phyloP scores from a whole-genome alignment of 192 early-diverging fungal genomes.

The Coemansia sp. region DNA sequence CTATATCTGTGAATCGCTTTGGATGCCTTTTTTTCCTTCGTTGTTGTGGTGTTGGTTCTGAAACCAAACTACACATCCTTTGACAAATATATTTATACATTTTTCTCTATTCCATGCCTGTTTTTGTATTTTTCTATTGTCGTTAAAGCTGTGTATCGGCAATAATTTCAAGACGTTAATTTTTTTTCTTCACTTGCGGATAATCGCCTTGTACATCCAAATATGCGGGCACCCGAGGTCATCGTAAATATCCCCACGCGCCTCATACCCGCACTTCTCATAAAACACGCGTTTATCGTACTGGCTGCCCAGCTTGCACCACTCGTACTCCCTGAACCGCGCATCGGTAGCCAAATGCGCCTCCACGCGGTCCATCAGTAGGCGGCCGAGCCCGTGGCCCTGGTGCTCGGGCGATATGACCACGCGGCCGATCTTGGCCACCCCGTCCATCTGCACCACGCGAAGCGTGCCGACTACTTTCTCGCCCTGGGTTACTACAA shows the following conservation, averaged over 20 bases:
- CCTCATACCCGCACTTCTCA: conserved; percentile 30
- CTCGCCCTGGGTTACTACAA: conserved; percentile 7
- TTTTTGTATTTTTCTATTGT: too few species aligned
- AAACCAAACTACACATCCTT: too few species aligned
- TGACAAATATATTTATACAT: too few species aligned
- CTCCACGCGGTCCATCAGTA: conserved; percentile 18
- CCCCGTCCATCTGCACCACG: conserved; percentile 7
- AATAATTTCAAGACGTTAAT: too few species aligned
- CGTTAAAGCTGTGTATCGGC: too few species aligned
- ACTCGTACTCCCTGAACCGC: neutral
- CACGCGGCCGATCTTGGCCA: conserved; percentile 35
- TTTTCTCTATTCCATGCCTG: too few species aligned
- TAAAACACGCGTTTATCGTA: conserved; percentile 38
- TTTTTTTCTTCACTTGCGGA: neutral
- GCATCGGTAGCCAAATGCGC: conserved; percentile 1
- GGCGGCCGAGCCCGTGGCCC: conserved; percentile 28
- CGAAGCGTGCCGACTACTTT: conserved; percentile 36
- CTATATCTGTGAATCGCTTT: too few species aligned
- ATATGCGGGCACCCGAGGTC: conserved; percentile 35
- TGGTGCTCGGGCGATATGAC: conserved; percentile 42
- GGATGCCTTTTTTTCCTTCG: too few species aligned
- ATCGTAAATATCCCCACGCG: conserved; percentile 30
- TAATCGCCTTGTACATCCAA: conserved; percentile 34
- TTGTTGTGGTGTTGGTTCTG: too few species aligned
- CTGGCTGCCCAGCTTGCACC: conserved; percentile 33